phyloP scores from a whole-genome alignment of 805 yeast genomes.

The Saitoella complicata region DNA sequence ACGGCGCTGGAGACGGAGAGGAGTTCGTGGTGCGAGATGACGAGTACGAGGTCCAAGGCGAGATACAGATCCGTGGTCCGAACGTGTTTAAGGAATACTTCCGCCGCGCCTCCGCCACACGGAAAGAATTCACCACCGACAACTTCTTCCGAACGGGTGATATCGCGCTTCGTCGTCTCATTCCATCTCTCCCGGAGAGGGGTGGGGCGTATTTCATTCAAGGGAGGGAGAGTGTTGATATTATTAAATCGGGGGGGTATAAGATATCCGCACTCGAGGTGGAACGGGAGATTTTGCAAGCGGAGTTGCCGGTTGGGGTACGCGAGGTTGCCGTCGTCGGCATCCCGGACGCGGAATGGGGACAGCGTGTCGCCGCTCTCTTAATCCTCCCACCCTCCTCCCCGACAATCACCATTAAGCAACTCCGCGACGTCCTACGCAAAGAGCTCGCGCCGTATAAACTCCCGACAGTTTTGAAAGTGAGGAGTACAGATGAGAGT shows the following conservation, averaged over 20 bases:
- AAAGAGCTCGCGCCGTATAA: no score
- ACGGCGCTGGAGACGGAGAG: constrained; percentile 14
- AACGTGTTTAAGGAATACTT: constrained; percentile 37
- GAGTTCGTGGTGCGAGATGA: constrained; percentile 12
- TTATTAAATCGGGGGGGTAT: not conserved
- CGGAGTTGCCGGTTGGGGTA: not conserved
- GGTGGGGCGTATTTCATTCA: not conserved
- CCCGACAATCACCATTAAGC: no score
- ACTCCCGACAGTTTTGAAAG: no score
- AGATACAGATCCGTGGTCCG: constrained; percentile 36
- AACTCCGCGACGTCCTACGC: no score
- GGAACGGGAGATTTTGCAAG: not conserved
- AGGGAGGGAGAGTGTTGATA: not conserved
- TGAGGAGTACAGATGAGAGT: no score
- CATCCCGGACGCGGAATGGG: not conserved
- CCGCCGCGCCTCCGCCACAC: constrained; percentile 34
- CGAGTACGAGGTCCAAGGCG: constrained; percentile 25
- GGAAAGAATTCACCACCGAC: constrained; percentile 29
- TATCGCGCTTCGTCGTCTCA: no score
- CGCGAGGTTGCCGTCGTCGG: not conserved
- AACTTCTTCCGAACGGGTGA: no score
- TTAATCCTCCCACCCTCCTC: not conserved
- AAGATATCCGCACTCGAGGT: not conserved
- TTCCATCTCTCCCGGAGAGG: not conserved
- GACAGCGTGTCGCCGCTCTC: not conserved